These are phyloP conservation scores for Bipolaris zeicola DNA, from an alignment of 2,329 filamentous ascomycete species.

Conservation along the genomic window DNA sequence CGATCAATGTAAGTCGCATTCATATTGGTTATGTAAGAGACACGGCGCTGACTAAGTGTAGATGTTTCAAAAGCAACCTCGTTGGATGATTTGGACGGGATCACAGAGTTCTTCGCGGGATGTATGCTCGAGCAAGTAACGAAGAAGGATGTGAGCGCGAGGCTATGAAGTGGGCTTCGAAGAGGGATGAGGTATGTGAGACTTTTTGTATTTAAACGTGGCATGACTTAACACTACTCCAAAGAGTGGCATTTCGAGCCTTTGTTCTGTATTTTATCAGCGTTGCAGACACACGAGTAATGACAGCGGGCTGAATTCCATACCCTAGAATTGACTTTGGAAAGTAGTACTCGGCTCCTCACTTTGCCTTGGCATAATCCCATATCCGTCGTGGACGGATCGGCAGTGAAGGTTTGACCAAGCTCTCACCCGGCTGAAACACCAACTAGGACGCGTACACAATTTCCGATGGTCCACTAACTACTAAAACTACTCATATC, in stretches of 20 bases:
- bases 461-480: no score
- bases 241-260: background rate
- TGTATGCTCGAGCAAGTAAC: conserved; percentile 13
- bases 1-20: conserved; percentile 54
- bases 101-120: conserved; percentile 32
- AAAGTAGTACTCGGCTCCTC: no score
- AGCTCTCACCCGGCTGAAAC: no score
- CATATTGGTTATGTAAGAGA: background rate
- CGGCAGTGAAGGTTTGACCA: no score
- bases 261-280: background rate
- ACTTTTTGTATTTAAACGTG: background rate
- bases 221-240: no score
- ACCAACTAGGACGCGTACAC: no score
- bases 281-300: no score
- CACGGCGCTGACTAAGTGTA: conserved; percentile 15
- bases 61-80: conserved; percentile 39
- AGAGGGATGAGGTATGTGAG: background rate
- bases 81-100: conserved; percentile 26
- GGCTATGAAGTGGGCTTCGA: background rate
- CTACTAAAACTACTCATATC: no score
- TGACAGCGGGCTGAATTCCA: no score
- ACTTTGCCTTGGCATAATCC: no score
- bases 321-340: no score
- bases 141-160: background rate
- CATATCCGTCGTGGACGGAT: no score